Evolutionary conservation across 148 eudicot species (phyloP), one percentile per base, ranked within the genome.

Genomic region (Silene latifolia): DNA sequence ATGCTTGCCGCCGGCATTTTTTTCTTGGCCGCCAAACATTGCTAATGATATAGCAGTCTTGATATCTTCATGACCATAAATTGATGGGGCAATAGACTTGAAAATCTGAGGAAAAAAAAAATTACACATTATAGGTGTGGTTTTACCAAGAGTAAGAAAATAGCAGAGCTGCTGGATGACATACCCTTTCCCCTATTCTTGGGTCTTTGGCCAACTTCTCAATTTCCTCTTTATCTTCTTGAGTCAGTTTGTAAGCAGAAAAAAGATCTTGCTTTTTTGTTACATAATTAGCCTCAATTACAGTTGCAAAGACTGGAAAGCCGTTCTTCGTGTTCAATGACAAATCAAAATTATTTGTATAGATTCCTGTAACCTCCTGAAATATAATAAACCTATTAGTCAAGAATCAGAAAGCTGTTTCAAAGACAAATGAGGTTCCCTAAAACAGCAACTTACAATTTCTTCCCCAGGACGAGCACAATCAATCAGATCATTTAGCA

Each of bases 391-490:
- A 71, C 54, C n/a, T 63, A 69, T 17, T 12, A 44, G 48, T 47
- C 4, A 83, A 66, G 76, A 72, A 14, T 29, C 44, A 61, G 23
- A 73, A 18, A n/a, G 44, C 20, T 13, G 18, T 11, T 6, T 48
- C 51, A 42, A 32, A 18, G 9, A 57, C n/a, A 25, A 54, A 18
- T 23, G 39, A 59, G 18, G 20, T 15, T 13, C 27, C 27, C 67
- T 9, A 27, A 24, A n/a, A 63, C 24, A 47, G 67, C 68, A 66
- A 59, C 74, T 56, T 89, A 94, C 98, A 69, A 94, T 94, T 87
- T 94, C 98, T 81, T 94, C 98, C 61, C 98, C 98, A 63, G 97
- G 98, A 23, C 98, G 90, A 73, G 98, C 97, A 86, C 97, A 92
- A 72, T 92, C 98, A 59, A 94, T 94, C 66, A 91, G 85, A 82